Conservation (phyloP, 768 basidiomycete genomes). For the Suillus decipiens region DNA sequence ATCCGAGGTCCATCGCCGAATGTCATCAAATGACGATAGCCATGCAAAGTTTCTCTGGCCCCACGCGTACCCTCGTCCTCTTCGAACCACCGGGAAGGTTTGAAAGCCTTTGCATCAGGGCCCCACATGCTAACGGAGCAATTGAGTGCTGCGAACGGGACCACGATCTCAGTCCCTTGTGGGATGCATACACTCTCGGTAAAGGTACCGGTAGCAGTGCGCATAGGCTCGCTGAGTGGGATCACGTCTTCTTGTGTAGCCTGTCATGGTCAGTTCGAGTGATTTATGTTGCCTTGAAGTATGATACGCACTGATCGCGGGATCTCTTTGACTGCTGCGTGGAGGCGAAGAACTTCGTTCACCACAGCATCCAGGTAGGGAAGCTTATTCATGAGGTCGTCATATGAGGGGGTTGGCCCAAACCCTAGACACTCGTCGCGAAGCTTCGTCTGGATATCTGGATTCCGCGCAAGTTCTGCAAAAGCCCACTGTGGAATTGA, state of each 20-base stretch:
- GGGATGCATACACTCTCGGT: conserved; percentile 37
- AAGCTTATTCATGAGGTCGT: conserved; percentile 36
- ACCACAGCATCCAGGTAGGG: conserved; percentile 46
- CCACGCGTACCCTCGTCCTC: conserved; percentile 24
- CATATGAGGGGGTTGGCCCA: conserved; percentile 37
- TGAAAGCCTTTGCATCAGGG: conserved; percentile 41
- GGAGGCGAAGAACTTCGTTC: conserved; percentile 40
- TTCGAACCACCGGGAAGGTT: conserved; percentile 44
- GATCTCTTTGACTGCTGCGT: conserved; percentile 35
- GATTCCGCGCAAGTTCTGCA: conserved; percentile 29
- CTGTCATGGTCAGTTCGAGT: conserved; percentile 21
- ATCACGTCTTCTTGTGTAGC: conserved; percentile 41
- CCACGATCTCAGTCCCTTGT: conserved; percentile 39
- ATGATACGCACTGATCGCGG: conserved; percentile 31
- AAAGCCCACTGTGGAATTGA: conserved; percentile 34
- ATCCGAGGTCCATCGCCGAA: conserved; percentile 47
- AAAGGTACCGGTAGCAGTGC: conserved; percentile 26
- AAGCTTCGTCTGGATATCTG: conserved; percentile 27
- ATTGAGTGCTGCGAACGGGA: conserved; percentile 45
- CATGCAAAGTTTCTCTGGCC: conserved; percentile 33
- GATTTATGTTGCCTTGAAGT: background rate
- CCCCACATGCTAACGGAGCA: conserved; percentile 46
- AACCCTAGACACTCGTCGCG: conserved; percentile 31
- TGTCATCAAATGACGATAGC: conserved; percentile 42
- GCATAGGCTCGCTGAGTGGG: conserved; percentile 36